Evolutionary conservation across 306 rosid species (phyloP).

Genomic region (Quercus mongolica): DNA sequence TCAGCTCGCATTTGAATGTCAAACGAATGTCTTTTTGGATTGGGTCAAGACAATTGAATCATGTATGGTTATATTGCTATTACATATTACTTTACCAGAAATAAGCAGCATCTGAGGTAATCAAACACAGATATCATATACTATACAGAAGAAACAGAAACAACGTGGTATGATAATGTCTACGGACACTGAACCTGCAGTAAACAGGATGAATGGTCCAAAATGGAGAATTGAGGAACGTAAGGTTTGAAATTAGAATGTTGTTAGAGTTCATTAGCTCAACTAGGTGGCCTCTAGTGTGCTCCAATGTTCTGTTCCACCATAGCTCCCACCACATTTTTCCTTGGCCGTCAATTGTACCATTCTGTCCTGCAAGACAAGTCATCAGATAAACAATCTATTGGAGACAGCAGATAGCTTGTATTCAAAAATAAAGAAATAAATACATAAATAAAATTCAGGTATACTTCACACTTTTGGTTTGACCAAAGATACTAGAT

Average conservation of each 20-base stretch:
- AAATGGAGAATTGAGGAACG: constrained; percentile 85
- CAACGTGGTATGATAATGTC: not conserved
- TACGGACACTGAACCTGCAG: constrained; percentile 56
- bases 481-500: not conserved
- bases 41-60: too few species aligned
- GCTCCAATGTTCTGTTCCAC: constrained; percentile 88
- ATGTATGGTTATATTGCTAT: not conserved
- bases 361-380: constrained; percentile 73
- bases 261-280: constrained; percentile 77
- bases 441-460: not conserved
- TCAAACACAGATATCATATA: not conserved
- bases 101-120: not conserved
- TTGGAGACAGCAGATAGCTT: not conserved
- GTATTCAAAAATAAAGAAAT: not conserved
- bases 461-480: not conserved
- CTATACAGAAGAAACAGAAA: not conserved
- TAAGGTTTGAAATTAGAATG: constrained; percentile 80
- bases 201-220: constrained; percentile 98
- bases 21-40: too few species aligned
- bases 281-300: constrained; percentile 94
- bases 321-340: constrained; percentile 98
- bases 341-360: constrained; percentile 91
- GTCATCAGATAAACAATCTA: not conserved
- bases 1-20: too few species aligned
- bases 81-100: not conserved